Evolutionary conservation across 2,329 filamentous ascomycete genomes (phyloP), one percentile per base, ranked within the genome.

Genomic region (Leptographium galeiforme): DNA sequence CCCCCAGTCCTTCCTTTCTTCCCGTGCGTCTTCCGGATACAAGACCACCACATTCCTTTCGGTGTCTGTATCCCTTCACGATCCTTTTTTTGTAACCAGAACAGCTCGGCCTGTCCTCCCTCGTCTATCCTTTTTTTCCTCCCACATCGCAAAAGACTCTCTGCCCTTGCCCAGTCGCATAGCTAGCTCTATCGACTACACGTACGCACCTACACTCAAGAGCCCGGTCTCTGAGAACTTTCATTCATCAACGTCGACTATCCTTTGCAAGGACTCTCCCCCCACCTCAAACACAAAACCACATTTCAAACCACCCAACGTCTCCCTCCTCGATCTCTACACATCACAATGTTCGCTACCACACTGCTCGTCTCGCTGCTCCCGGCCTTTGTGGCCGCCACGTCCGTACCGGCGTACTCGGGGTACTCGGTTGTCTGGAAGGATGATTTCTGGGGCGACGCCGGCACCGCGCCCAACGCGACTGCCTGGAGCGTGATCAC

Each of bases 401-500:
- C 61, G 56, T 58, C 63, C 3, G 60, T 69, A 0, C 72, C 74
- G 2, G 33, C 48, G 25, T 74, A 75, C 58, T 56, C 57, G 10
- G 69, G 70, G 51, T 69, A 67, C 61, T 62, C 55, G 18, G 61
- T 64, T 8, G 47, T 72, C 41, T 78, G 72, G 71, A 62, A 68
- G 6, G 72, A 76, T 30, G 59, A 57, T 30, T 78, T 77, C 53
- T 41, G 53, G 2, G 75, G 74, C 8, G 36, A 50, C 1, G 57
- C 62, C 18, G 68, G 69, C 43, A 55, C 61, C 1, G 54, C 61
- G 0, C 69, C 72, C 6, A 63, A 67, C 61, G 50, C 57, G 6
- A 58, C 32, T 50, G 63, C 63, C 48, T 78, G 75, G 75, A 66
- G 71, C 56, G 51, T 56, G 36, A 72, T 76, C 59, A 77, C 74